Evolutionary conservation across 1,284 basidiomycete genomes (phyloP), one percentile per base, ranked within the genome.

Genomic region (Marasmius sp.): DNA sequence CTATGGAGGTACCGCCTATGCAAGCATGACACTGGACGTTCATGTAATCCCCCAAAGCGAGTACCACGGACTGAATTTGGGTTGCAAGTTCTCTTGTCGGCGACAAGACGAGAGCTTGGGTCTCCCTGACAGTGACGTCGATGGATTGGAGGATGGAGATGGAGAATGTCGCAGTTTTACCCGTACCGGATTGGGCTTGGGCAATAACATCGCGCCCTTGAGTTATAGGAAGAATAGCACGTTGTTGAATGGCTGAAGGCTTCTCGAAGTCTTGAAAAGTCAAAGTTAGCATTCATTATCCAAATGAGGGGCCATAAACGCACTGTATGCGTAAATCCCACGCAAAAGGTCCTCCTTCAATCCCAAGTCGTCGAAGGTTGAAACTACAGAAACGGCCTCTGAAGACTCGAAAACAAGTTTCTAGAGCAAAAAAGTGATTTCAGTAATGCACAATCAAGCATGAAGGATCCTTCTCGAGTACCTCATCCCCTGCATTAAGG

Each of bases 21-120:
- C 97, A 99, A 41, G 97, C 97, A 74, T 99, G 97, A 76, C 97
- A 98, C 70, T 98, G 95, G 22, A 99, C 94, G 73, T 98, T 98
- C 94, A 98, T 96, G 75, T 98, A 98, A 81, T 98, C 97, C 50
- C 97, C 97, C 18, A 99, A 81, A 7, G 97, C 97, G 57, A 99
- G 88, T 11, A 99, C 90, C 65, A 99, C 97, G n/a, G 92, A 95
- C 78, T 99, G 97, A 69, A 98, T 98, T 81, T 99, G 97, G 16
- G 95, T 96, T 16, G 97, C 95, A 68, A 98, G 81, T 79, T 98
- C 95, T 69, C 95, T 92, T 9, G 96, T 98, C 1, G 95, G 93
- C 22, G 95, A 97, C 48, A 99, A 87, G 50, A 99, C 91, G 55
- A 99, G 90, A 0, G 95, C 97, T 76, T 99, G 97, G 0, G 95